Evolutionary conservation across 345 rosid species (phyloP), one percentile per base, ranked within the genome.

Genomic region (Brassica rapa): DNA sequence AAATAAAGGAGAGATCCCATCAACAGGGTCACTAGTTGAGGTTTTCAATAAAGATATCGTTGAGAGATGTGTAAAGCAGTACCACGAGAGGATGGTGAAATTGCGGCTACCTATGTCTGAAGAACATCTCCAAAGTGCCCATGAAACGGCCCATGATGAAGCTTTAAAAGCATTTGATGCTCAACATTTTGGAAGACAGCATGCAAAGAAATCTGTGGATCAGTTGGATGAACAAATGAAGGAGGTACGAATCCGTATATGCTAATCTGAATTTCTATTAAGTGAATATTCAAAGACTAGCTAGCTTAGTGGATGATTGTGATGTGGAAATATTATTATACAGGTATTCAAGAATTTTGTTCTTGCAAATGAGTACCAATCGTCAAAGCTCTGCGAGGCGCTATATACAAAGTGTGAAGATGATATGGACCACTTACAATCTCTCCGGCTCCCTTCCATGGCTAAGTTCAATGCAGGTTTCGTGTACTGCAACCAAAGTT

Each of bases 1-100:
- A 83, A 96, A 96, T 81, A 96, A 96, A 83, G 99, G 99, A 69
- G 98, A 96, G 85, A 96, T 96, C 80, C 99, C 99, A 81, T 88
- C 99, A 59, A 96, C 99, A 30, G 99, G 99, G 73, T 96, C 98
- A 71, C 88, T 96, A 29, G 99, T 96, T 80, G 98, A 96, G 90
- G 86, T 93, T 80, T 96, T 96, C 83, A 96, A 96, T 71, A 96
- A 91, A 84, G 97, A 82, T 74, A 96, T 96, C 70, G 88, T 96
- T 65, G 95, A 93, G 62, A 86, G 91, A 12, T 93, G 99, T 79
- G 77, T 90, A 80, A 96, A 93, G 84, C 79, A 89, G 62, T 96
- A 96, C 76, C 85, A 82, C 82, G 97, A 84, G 74, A 79, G 73
- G 77, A 93, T 96, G 85, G 85, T 81, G 39, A 87, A 83, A 78